phyloP scores from a whole-genome alignment of 139 green algal species.

The Coelastrella sp. region DNA sequence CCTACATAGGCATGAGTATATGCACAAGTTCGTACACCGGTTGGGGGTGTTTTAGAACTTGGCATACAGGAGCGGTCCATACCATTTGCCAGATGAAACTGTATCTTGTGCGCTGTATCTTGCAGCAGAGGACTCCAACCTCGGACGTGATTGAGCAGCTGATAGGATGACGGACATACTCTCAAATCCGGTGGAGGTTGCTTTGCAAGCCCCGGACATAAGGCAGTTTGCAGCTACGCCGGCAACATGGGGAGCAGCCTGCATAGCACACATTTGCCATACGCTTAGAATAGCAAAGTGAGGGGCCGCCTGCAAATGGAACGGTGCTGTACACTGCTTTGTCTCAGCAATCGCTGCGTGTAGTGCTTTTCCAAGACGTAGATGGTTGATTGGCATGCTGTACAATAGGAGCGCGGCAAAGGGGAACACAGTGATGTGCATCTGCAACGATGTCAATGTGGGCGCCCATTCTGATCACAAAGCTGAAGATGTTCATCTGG shows the following conservation, averaged over 20 bases:
- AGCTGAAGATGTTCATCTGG: too few relatives aligned
- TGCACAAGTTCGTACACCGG: too few relatives aligned
- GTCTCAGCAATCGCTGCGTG: neutral
- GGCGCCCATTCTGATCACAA: too few relatives aligned
- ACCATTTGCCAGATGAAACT: neutral
- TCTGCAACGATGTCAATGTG: too few relatives aligned
- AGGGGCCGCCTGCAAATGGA: neutral
- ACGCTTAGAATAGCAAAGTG: neutral
- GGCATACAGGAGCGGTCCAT: neutral
- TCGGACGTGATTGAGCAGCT: neutral
- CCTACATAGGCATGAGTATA: too few relatives aligned
- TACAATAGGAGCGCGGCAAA: too few relatives aligned
- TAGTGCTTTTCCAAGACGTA: too few relatives aligned
- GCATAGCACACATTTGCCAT: neutral
- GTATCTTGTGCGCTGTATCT: neutral
- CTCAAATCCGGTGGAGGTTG: neutral
- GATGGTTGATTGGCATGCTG: too few relatives aligned
- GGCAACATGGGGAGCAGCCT: slow-evolving; percentile 11
- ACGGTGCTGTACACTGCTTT: too few relatives aligned
- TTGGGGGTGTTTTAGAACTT: neutral
- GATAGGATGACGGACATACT: neutral
- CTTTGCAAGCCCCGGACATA: neutral
- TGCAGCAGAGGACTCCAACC: neutral
- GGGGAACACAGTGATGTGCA: too few relatives aligned
- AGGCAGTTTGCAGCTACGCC: slow-evolving; percentile 35